These are phyloP conservation scores for Cucumis hystrix DNA, from an alignment of 306 rosid genomes.

Conservation along the genomic window DNA sequence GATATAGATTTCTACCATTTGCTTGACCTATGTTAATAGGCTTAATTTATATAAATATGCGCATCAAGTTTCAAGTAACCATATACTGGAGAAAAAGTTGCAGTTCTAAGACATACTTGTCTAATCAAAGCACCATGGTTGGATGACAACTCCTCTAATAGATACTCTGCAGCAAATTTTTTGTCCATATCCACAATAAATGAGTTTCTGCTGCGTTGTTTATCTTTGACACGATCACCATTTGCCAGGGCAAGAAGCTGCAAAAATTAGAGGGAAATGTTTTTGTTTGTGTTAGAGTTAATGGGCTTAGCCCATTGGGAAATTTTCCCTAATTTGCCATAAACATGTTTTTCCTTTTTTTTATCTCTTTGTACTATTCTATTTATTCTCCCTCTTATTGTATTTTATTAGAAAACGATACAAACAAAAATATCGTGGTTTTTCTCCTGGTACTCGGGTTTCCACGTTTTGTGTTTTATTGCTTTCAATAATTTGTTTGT, in stretches of 20 bases:
- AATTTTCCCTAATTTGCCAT: too few species aligned
- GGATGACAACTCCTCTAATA: constrained; percentile 56
- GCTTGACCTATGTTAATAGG: constrained; percentile 43
- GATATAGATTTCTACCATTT: constrained; percentile 94
- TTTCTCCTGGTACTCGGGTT: too few species aligned
- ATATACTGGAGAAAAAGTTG: background rate
- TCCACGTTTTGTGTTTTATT: too few species aligned
- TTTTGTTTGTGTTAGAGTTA: too few species aligned
- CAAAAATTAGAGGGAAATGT: background rate
- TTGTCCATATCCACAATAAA: constrained; percentile 93
- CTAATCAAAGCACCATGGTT: constrained; percentile 51
- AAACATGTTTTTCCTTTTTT: too few species aligned
- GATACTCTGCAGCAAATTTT: constrained; percentile 80
- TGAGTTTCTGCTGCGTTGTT: constrained; percentile 72
- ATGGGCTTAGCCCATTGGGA: too few species aligned
- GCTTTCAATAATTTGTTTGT: too few species aligned
- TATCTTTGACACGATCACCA: constrained; percentile 90
- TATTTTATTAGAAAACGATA: too few species aligned
- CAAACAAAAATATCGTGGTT: too few species aligned
- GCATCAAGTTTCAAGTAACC: background rate
- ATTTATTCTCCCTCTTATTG: too few species aligned
- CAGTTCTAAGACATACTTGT: constrained; percentile 37
- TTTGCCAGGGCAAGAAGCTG: constrained; percentile 84
- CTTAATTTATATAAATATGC: background rate
- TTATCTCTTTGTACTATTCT: too few species aligned